phyloP scores from a whole-genome alignment of 768 basidiomycete species.

The Brasilioporus rufonigricans region DNA sequence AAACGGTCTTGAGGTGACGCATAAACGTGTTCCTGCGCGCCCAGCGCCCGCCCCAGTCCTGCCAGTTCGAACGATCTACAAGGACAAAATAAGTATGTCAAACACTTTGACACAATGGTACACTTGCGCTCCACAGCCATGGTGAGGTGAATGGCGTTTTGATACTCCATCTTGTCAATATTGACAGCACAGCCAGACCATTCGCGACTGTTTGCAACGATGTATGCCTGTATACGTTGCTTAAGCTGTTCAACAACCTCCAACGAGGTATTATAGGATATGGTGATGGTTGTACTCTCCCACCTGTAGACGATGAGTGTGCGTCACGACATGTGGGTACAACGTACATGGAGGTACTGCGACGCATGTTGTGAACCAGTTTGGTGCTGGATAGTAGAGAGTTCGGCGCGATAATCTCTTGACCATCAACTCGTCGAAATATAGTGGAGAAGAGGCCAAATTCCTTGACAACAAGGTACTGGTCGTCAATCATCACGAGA shows the following conservation, averaged over 20 bases:
- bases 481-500: slow-evolving; percentile 71
- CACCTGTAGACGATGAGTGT: slow-evolving; percentile 37
- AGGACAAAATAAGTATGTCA: neutral
- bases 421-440: slow-evolving; percentile 78
- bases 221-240: slow-evolving; percentile 55
- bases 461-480: slow-evolving; percentile 53
- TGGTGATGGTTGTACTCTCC: slow-evolving; percentile 66
- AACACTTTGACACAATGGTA: neutral
- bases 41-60: slow-evolving; percentile 85
- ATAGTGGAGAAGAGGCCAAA: slow-evolving; percentile 80
- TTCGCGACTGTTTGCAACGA: slow-evolving; percentile 64
- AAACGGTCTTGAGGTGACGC: slow-evolving; percentile 64
- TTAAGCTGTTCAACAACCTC: slow-evolving; percentile 68
- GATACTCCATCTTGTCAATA: slow-evolving; percentile 79
- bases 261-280: slow-evolving; percentile 70
- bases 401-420: slow-evolving; percentile 78
- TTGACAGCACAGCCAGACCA: slow-evolving; percentile 65
- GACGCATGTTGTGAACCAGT: slow-evolving; percentile 74
- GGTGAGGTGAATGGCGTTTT: slow-evolving; percentile 65
- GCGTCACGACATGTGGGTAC: neutral
- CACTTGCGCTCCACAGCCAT: slow-evolving; percentile 71
- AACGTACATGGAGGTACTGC: slow-evolving; percentile 69
- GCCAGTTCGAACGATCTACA: slow-evolving; percentile 77
- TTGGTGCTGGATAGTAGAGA: slow-evolving; percentile 67
- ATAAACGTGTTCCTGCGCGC: slow-evolving; percentile 71